Base-by-base conservation (phyloP, 202 grass and related monocot genomes). In the Tripidium arundinaceum region DNA sequence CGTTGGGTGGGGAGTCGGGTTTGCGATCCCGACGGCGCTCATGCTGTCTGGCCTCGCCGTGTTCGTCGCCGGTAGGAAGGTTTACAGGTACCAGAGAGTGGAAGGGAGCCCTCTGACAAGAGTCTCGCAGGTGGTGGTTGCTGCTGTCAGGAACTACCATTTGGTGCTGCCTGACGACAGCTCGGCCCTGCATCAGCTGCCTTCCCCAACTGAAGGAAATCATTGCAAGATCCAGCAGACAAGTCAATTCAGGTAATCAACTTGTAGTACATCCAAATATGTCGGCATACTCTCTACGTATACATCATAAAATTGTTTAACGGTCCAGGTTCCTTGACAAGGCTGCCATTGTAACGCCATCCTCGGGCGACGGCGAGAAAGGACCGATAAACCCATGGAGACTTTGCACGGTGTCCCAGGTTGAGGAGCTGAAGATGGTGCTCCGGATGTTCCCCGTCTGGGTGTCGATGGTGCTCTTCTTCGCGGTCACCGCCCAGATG, bases 401-500 rank as follows among this genome's bases (percentile, higher is more conserved):
- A 28, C 81, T 90, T 0, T 84, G 88, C 64, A 83, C 88, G 1
- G 84, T 90, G 10, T 84, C 88, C 1, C 84, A 90, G 61, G 84
- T 87, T 4, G 86, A 92, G 63, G 83, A 89, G 71, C 78, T 76
- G 1, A 89, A 92, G 75, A 70, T 72, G 7, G 76, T 92, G 13
- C 46, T 92, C 14, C 80, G 86, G 59, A 86, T 92, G 80, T 45
- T 22, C 39, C 76, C 86, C 2, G 38, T 92, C 12, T 89, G 86
- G 29, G 75, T 26, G 22, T 83, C 90, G 8, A 62, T 92, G 62
- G 21, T 87, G 41, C 21, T 81, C 76, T 78, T 78, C 75, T 76
- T 75, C 69, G 57, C 81, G 4, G 65, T 60, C 39, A 81, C 54
- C 6, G 62, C 79, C 0, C 90, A 92, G 77, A 74, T 78, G 45